These are phyloP conservation scores for Eucommia ulmoides DNA, from an alignment of 257 asterid genomes.

Conservation along the genomic window DNA sequence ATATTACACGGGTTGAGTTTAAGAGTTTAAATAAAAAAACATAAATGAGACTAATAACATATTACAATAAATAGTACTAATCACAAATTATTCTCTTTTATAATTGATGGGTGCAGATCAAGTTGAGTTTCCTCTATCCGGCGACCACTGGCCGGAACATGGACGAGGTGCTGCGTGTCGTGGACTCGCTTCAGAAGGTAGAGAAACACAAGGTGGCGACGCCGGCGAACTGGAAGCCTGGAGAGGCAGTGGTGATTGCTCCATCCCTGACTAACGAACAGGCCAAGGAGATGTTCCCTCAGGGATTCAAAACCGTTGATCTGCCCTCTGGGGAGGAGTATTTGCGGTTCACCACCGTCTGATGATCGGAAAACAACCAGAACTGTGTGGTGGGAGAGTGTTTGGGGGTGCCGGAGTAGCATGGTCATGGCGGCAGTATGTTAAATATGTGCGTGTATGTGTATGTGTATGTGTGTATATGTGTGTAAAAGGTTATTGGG, in stretches of 20 bases:
- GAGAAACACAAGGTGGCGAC: constrained; percentile 54
- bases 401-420: too few relatives aligned
- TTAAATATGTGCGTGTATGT: too few relatives aligned
- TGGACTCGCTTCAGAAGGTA: constrained; percentile 53
- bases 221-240: constrained; percentile 79
- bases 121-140: constrained; percentile 76
- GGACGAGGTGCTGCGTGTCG: constrained; percentile 77
- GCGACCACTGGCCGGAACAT: constrained; percentile 76
- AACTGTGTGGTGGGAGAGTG: too few relatives aligned
- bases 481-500: too few relatives aligned
- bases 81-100: background rate
- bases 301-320: constrained; percentile 34
- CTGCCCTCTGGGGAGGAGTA: constrained; percentile 68
- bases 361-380: too few relatives aligned
- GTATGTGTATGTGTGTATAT: too few relatives aligned
- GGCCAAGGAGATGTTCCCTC: constrained; percentile 56
- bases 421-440: too few relatives aligned
- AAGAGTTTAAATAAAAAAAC: too few relatives aligned
- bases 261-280: constrained; percentile 41
- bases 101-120: constrained; percentile 20
- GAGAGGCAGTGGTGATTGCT: constrained; percentile 47
- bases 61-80: too few relatives aligned
- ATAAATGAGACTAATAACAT: too few relatives aligned
- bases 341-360: constrained; percentile 47
- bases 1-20: too few relatives aligned